Evolutionary conservation across 352 stramenopile genomes (phyloP), one percentile per base, ranked within the genome.

Genomic region (Phytophthora parvispora): DNA sequence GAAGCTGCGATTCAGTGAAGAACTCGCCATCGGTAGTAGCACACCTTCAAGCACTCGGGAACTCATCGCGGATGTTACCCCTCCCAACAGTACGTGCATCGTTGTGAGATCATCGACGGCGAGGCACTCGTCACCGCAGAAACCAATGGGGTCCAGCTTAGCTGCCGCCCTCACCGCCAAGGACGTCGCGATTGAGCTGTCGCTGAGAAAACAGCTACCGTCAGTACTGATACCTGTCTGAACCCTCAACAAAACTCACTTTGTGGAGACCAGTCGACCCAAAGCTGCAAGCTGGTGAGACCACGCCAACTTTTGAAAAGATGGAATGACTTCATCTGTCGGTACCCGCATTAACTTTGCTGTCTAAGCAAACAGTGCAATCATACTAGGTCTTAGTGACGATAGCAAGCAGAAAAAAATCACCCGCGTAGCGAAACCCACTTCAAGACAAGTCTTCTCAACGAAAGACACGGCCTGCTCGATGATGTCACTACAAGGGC

Each of bases 81-180:
- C 69, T 29, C 69, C 69, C 47, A 74, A 64, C 64, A 77, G 45
- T 7, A 74, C 51, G 34, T 71, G 59, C 4, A n/a, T 48, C 32
- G 69, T 70, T n/a, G 71, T 54, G 10, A 77, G 40, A 16, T 67
- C 54, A 4, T 45, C 24, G 53, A 77, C 13, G 3, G 53, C 34
- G 3, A 56, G 0, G 1, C 67, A n/a, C 18, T 51, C 38, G 3
- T 63, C 69, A n/a, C 59, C 45, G 34, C 50, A 55, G 29, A 74
- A 71, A 18, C 18, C 53, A 43, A 57, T 51, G 3, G 69, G 58
- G 10, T 67, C 58, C 9, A 77, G 67, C 13, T 12, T 50, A 7
- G 38, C 64, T 6, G 13, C 54, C 10, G 52, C 59, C 25, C 43
- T n/a, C 15, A 70, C 59, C 0, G 69, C 69, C 36, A 74, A 47